A percentile compares a stretch with the other conserved stretches of the same genome.
phyloP scores from a whole-genome alignment of 1,284 basidiomycete genomes.

The Tranzscheliella williamsii region DNA sequence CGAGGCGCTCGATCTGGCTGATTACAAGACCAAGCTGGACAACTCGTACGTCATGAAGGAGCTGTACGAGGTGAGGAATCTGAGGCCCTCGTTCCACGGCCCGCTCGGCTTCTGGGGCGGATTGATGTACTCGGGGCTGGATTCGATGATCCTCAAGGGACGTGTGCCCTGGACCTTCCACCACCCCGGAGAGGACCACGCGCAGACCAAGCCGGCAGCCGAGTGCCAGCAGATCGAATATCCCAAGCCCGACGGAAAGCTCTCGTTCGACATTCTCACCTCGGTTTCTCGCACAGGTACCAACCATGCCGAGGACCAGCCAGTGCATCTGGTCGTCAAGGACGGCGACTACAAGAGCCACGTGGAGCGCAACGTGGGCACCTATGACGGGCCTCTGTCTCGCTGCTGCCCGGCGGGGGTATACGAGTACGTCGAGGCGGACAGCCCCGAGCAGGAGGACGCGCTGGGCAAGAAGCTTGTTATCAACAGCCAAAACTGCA shows the following conservation, averaged over 20 bases:
- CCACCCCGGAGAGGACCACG: constrained; percentile 72
- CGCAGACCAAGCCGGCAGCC: constrained; percentile 57
- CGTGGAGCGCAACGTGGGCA: constrained; percentile 67
- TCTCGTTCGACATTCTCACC: constrained; percentile 92
- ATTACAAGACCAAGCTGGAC: constrained; percentile 75
- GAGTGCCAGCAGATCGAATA: constrained; percentile 83
- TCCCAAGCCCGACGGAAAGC: constrained; percentile 83
- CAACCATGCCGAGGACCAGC: constrained; percentile 95
- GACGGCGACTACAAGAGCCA: constrained; percentile 69
- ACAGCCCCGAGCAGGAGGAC: constrained; percentile 66
- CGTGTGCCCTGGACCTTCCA: constrained; percentile 90
- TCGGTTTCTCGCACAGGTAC: constrained; percentile 89
- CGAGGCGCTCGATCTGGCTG: constrained; percentile 71
- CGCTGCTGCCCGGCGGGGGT: constrained; percentile 93
- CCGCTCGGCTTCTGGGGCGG: constrained; percentile 84
- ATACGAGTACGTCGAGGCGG: constrained; percentile 85
- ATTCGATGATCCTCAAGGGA: constrained; percentile 82
- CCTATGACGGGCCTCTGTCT: constrained; percentile 84
- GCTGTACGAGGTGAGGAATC: constrained; percentile 86
- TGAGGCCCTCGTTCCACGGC: constrained; percentile 88
- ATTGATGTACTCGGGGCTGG: constrained; percentile 84
- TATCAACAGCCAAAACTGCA: constrained; percentile 82
- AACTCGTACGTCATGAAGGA: constrained; percentile 86
- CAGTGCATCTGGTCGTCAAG: constrained; percentile 74
- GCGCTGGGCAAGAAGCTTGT: constrained; percentile 81